phyloP scores from a whole-genome alignment of 495 filamentous ascomycete species.

The Tirmania nivea region DNA sequence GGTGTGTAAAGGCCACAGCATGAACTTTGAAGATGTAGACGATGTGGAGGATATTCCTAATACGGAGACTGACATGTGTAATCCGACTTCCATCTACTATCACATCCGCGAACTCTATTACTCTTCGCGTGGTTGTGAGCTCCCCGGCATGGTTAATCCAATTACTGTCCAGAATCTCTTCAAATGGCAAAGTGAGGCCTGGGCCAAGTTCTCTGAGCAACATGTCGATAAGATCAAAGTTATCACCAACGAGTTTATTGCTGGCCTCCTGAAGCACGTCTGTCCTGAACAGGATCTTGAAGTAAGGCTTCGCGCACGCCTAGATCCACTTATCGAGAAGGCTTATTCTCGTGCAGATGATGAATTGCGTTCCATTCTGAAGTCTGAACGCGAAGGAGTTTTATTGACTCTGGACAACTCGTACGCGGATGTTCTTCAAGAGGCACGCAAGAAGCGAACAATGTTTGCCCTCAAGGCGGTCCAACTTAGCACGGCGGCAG shows the following conservation, averaged over 20 bases:
- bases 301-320: conserved; percentile 5
- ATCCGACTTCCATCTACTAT: conserved; percentile 9
- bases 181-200: conserved; percentile 20
- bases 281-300: conserved; percentile 7
- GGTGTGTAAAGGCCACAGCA: conserved; percentile 5
- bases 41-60: not conserved
- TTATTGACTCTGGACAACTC: conserved; percentile 23
- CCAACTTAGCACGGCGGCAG: not conserved
- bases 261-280: conserved; percentile 4
- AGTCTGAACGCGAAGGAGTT: conserved; percentile 21
- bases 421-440: conserved; percentile 18
- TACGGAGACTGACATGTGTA: too few relatives aligned
- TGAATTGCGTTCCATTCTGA: conserved; percentile 15
- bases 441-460: conserved; percentile 12
- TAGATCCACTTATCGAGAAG: conserved; percentile 2
- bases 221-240: not conserved
- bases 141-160: conserved; percentile 23
- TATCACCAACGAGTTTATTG: conserved; percentile 1
- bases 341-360: conserved; percentile 7
- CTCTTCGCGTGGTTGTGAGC: conserved; percentile 21
- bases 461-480: not conserved
- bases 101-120: conserved; percentile 21
- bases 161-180: conserved; percentile 21
- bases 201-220: conserved; percentile 3
- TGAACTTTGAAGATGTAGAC: conserved; percentile 6